Percentiles rank a stretch among this genome's conserved stretches.
Conservation (phyloP, 257 asterid genomes). For the Jacaranda copaia region DNA sequence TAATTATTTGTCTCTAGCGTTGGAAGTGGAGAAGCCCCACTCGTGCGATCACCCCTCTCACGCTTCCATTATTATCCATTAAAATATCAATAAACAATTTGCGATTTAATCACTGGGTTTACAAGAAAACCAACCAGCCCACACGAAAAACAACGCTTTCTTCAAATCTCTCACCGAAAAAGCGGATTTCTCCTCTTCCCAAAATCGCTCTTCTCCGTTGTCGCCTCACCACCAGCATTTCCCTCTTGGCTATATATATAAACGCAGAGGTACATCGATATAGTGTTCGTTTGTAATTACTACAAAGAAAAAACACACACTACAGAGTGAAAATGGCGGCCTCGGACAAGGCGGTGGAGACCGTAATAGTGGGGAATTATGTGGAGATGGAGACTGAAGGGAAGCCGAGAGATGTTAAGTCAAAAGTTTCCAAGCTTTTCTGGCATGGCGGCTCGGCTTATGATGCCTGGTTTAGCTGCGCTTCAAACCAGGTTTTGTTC, state of each 20-base stretch:
- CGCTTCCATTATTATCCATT: constrained; percentile 47
- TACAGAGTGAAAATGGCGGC: constrained; percentile 11
- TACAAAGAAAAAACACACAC: neutral
- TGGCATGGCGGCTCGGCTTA: constrained; percentile 61
- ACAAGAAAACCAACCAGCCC: neutral
- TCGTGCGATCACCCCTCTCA: constrained; percentile 54
- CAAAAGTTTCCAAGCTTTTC: constrained; percentile 42
- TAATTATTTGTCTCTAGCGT: constrained; percentile 7
- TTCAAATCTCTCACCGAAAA: constrained; percentile 8
- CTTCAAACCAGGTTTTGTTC: constrained; percentile 47
- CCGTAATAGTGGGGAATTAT: constrained; percentile 46
- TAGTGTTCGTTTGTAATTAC: too few relatives aligned
- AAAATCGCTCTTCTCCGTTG: constrained; percentile 7
- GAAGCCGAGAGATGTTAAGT: constrained; percentile 30
- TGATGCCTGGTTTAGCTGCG: constrained; percentile 57
- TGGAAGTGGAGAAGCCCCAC: constrained; percentile 50
- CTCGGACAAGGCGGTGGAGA: constrained; percentile 44
- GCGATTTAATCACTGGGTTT: neutral
- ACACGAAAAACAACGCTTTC: neutral
- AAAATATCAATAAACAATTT: neutral
- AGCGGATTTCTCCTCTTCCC: constrained; percentile 35
- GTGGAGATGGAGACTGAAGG: constrained; percentile 49
- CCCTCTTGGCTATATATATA: too few relatives aligned
- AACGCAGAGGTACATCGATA: too few relatives aligned
- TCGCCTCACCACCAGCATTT: neutral